A percentile compares a stretch with the other conserved stretches of the same genome.
Conservation (phyloP, 2,329 filamentous ascomycete species). For the Xylaria sp. region DNA sequence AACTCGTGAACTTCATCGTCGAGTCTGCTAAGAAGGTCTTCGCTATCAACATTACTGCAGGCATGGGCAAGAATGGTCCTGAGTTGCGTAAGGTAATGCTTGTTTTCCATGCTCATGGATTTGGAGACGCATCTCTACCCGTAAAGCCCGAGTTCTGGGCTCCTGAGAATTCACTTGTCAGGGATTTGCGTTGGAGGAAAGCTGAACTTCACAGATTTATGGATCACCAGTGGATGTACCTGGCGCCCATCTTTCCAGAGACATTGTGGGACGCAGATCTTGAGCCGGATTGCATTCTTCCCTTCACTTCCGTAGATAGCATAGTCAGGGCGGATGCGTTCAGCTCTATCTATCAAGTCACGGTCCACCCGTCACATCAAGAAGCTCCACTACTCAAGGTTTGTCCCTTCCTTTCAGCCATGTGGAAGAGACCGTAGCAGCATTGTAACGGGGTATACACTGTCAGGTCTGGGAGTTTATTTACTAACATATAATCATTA, state of each 20-base stretch:
- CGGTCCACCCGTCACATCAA: conserved; percentile 3
- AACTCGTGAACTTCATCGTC: conserved; percentile 4
- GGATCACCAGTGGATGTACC: conserved; percentile 4
- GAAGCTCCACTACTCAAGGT: conserved; percentile 1
- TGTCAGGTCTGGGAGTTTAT: background rate
- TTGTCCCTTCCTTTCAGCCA: background rate
- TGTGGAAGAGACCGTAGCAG: background rate
- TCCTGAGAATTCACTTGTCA: background rate
- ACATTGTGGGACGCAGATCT: background rate
- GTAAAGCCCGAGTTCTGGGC: background rate
- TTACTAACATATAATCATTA: background rate
- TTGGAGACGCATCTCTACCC: conserved; percentile 3
- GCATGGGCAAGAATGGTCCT: background rate
- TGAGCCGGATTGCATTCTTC: background rate
- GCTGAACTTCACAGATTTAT: background rate
- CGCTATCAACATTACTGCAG: background rate
- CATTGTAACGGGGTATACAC: background rate
- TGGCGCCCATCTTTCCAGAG: background rate
- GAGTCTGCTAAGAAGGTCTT: conserved; percentile 6
- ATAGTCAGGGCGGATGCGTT: background rate
- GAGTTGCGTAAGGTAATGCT: conserved; percentile 3
- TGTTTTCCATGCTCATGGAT: background rate
- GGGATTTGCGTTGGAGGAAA: background rate
- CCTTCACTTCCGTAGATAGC: background rate
- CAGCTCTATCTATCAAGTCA: background rate